Conservation (phyloP, 2,329 filamentous ascomycete species). For the Chalaropsis ovoidea region DNA sequence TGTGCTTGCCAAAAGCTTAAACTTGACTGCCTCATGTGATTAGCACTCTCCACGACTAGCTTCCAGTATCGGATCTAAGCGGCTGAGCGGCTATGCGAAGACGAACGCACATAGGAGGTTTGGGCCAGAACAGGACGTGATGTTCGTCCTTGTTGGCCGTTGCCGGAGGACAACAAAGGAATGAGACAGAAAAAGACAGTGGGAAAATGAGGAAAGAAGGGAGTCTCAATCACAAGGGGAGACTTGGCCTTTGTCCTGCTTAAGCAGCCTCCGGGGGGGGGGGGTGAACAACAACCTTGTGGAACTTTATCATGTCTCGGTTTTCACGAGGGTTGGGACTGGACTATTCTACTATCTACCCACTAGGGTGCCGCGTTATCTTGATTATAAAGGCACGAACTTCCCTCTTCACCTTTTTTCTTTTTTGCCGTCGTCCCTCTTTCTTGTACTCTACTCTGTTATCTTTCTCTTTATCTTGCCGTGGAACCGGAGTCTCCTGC, state of each 20-base stretch:
- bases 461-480: neutral
- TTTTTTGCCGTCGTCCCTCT: neutral
- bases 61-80: neutral
- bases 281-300: slow-evolving; percentile 1
- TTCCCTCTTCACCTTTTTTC: neutral
- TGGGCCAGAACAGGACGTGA: neutral
- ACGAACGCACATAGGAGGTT: neutral
- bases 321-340: neutral
- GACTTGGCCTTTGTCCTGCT: neutral
- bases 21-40: neutral
- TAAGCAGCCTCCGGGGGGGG: neutral
- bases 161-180: slow-evolving; percentile 1
- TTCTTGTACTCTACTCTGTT: neutral
- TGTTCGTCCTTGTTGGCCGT: neutral
- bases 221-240: neutral
- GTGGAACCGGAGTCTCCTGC: neutral
- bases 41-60: neutral
- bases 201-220: neutral
- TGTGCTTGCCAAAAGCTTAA: slow-evolving; percentile 1
- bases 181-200: neutral
- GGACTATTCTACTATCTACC: neutral
- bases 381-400: neutral
- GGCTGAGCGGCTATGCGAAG: neutral
- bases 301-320: neutral
- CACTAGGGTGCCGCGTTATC: slow-evolving; percentile 6